Conservation (phyloP, 108 stramenopile genomes). For the Skeletonema marinoi region DNA sequence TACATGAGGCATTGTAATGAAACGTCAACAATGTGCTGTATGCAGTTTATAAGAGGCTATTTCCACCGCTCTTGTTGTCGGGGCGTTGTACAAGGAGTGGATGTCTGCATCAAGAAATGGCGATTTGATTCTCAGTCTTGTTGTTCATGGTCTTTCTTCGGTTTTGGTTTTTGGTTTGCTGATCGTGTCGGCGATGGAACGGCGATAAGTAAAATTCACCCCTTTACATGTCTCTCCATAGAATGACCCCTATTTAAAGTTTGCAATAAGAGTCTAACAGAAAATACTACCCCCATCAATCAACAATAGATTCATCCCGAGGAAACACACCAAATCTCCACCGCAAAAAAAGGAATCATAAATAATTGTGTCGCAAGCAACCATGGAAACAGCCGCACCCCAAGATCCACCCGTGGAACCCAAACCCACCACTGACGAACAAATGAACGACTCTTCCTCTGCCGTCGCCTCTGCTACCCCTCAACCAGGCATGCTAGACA, state of each 20-base stretch:
- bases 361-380: not conserved
- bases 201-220: too few species aligned
- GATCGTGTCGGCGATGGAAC: too few species aligned
- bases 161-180: too few species aligned
- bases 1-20: constrained; percentile 70
- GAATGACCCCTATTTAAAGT: too few species aligned
- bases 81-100: too few species aligned
- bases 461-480: not conserved
- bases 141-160: too few species aligned
- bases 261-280: too few species aligned
- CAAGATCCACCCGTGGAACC: constrained; percentile 1
- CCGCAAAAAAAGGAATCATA: not conserved
- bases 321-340: not conserved
- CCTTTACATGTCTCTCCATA: too few species aligned
- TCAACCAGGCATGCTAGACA: not conserved
- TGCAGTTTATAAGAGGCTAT: not conserved
- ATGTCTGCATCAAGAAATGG: too few species aligned
- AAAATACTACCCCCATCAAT: too few species aligned
- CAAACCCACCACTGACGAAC: not conserved
- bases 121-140: too few species aligned
- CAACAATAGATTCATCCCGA: too few species aligned
- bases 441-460: not conserved
- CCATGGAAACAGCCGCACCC: not conserved
- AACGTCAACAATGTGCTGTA: not conserved
- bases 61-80: not conserved